Percentiles rank a stretch among this genome's conserved stretches.
These are phyloP conservation scores for Penicillium mononematosum DNA, from an alignment of 495 filamentous ascomycete genomes.

Conservation along the genomic window DNA sequence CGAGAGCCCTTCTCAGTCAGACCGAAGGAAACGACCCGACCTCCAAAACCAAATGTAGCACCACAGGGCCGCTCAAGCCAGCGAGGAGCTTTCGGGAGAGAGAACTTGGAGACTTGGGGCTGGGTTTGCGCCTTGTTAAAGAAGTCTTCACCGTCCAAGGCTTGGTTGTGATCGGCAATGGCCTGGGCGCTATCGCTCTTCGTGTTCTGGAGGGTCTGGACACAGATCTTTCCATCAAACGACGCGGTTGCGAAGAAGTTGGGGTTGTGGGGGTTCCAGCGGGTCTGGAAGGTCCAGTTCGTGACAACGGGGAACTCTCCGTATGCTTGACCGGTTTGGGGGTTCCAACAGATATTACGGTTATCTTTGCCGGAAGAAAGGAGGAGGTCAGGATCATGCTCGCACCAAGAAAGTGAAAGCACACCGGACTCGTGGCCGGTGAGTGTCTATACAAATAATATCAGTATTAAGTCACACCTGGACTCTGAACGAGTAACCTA, in stretches of 20 bases:
- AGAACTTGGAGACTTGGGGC: constrained; percentile 84
- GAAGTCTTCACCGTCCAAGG: constrained; percentile 90
- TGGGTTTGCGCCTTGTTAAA: constrained; percentile 91
- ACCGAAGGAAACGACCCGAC: constrained; percentile 80
- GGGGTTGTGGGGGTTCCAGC: constrained; percentile 92
- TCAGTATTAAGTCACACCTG: constrained; percentile 7
- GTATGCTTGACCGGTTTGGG: constrained; percentile 78
- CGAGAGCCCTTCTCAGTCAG: constrained; percentile 58
- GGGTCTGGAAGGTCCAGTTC: constrained; percentile 97
- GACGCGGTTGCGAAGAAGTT: constrained; percentile 89
- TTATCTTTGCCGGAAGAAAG: constrained; percentile 98
- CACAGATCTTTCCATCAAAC: constrained; percentile 90
- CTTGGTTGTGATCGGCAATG: constrained; percentile 59
- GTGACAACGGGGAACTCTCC: constrained; percentile 96
- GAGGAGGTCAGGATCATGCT: constrained; percentile 84
- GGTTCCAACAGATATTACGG: constrained; percentile 92
- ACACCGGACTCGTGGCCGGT: constrained; percentile 90
- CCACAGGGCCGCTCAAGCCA: constrained; percentile 87
- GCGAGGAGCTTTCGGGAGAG: constrained; percentile 78
- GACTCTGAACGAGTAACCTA: constrained; percentile 22
- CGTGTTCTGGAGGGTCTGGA: constrained; percentile 92
- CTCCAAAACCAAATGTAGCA: constrained; percentile 93
- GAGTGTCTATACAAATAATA: constrained; percentile 52
- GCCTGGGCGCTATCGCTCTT: constrained; percentile 50
- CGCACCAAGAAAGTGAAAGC: constrained; percentile 93